phyloP scores from a whole-genome alignment of 257 asterid species.

The Petunia axillaris region DNA sequence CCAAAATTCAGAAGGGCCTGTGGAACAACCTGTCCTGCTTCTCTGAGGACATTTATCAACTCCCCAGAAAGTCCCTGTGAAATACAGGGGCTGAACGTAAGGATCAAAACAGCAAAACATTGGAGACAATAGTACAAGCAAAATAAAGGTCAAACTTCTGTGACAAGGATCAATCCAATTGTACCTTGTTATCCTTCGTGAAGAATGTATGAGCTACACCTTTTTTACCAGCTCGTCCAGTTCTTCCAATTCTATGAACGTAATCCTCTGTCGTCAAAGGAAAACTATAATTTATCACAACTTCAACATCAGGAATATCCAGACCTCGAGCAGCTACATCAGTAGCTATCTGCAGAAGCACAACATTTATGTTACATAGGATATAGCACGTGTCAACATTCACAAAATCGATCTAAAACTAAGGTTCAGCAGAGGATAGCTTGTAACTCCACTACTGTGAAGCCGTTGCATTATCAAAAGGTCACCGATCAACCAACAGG shows the following conservation, averaged over 20 bases:
- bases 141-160: neutral
- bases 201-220: constrained; percentile 99
- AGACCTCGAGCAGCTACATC: constrained; percentile 98
- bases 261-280: constrained; percentile 97
- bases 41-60: constrained; percentile 88
- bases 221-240: constrained; percentile 98
- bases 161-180: neutral
- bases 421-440: neutral
- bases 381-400: neutral
- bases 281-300: constrained; percentile 93
- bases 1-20: constrained; percentile 82
- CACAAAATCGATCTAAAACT: neutral
- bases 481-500: neutral
- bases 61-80: constrained; percentile 91
- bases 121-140: neutral
- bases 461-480: neutral
- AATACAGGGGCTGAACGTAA: constrained; percentile 16
- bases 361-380: constrained; percentile 9
- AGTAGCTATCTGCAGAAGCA: constrained; percentile 81
- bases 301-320: constrained; percentile 97
- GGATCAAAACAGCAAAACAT: constrained; percentile 10
- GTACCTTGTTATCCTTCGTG: constrained; percentile 91
- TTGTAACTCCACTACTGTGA: neutral
- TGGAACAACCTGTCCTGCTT: constrained; percentile 92
- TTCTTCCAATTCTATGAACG: constrained; percentile 97